Conservation (phyloP, 2,329 filamentous ascomycete species). For the Clathrospora elynae region DNA sequence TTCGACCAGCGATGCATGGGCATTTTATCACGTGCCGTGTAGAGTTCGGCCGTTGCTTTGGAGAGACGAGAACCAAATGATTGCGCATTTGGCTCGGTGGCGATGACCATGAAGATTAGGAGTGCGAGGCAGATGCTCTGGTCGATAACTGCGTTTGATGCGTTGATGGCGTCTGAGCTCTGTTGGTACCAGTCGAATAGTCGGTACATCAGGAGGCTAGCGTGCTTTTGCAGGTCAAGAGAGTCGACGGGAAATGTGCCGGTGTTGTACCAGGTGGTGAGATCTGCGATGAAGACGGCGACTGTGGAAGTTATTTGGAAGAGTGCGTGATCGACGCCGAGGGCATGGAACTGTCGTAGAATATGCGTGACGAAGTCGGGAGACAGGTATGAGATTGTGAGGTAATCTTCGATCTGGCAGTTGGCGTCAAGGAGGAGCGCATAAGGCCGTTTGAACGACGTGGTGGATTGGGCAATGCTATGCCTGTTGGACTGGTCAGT, state of each 20-base stretch:
- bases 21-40: conserved; percentile 17
- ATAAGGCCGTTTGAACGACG: conserved; percentile 40
- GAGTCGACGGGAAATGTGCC: conserved; percentile 25
- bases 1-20: conserved; percentile 27
- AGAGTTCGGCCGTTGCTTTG: conserved; percentile 31
- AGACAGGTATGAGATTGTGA: conserved; percentile 18
- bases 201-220: conserved; percentile 31
- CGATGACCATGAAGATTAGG: conserved; percentile 33
- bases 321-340: conserved; percentile 25
- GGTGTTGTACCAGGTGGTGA: conserved; percentile 29
- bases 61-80: conserved; percentile 23
- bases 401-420: conserved; percentile 33
- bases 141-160: conserved; percentile 20
- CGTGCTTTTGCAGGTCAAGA: conserved; percentile 41
- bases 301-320: conserved; percentile 27
- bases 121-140: conserved; percentile 35
- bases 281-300: conserved; percentile 27
- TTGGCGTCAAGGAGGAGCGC: conserved; percentile 25
- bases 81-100: conserved; percentile 26
- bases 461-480: conserved; percentile 38
- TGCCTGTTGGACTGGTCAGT: conserved; percentile 35
- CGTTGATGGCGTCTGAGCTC: conserved; percentile 11
- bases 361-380: conserved; percentile 18
- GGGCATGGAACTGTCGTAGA: conserved; percentile 26
- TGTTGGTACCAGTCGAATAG: conserved; percentile 35